These are phyloP conservation scores for Sorghum bicolor DNA, from an alignment of 176 grass and related monocot genomes.

Conservation along the genomic window DNA sequence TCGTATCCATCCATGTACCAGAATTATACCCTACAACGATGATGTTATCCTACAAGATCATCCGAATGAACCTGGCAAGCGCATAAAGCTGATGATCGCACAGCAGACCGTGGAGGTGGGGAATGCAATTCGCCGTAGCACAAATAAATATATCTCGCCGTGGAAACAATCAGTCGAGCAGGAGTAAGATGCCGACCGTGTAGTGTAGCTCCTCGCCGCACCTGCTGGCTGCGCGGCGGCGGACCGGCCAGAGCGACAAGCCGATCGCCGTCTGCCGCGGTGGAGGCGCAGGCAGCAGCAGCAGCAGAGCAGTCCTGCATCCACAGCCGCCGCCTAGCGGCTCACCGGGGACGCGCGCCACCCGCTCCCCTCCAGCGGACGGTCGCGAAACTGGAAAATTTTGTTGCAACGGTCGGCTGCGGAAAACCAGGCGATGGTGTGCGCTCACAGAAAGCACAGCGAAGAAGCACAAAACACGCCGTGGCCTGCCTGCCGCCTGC, in stretches of 20 bases:
- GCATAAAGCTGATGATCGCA: constrained; percentile 2
- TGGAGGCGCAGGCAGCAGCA: neutral
- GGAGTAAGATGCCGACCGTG: no score
- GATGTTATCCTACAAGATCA: neutral
- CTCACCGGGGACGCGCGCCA: neutral
- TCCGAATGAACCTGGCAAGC: neutral
- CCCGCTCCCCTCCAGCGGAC: no score
- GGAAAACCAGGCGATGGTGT: neutral
- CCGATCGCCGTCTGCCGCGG: neutral
- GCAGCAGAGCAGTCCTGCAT: neutral
- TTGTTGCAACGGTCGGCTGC: neutral
- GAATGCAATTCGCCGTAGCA: neutral
- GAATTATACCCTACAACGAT: neutral
- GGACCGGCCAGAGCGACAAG: neutral
- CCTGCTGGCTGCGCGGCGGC: neutral
- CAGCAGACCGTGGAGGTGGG: no score
- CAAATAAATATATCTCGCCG: neutral
- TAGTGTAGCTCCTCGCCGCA: neutral
- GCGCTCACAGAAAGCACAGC: constrained; percentile 33
- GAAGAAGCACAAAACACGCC: neutral
- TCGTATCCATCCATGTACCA: neutral
- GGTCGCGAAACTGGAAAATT: neutral
- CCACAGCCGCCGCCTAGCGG: neutral
- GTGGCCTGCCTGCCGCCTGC: no score
- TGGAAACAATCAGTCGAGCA: neutral